phyloP scores from a whole-genome alignment of 345 rosid species.

The Trapa bicornis region DNA sequence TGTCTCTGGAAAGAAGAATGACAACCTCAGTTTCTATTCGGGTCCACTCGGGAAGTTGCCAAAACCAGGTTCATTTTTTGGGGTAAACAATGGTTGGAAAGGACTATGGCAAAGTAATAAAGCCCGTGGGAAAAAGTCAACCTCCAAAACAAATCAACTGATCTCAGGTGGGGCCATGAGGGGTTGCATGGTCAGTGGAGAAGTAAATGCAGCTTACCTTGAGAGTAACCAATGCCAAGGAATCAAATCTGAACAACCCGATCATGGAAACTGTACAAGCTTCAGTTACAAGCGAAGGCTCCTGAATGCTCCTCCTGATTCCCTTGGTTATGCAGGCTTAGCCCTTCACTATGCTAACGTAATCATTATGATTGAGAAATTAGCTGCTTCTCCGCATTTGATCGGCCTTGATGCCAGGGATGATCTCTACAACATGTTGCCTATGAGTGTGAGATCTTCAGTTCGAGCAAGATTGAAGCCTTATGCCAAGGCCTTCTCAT shows the following conservation, averaged over 20 bases:
- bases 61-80: constrained; percentile 48
- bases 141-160: constrained; percentile 33
- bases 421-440: constrained; percentile 91
- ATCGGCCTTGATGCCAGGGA: constrained; percentile 92
- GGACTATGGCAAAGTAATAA: constrained; percentile 39
- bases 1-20: constrained; percentile 36
- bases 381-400: constrained; percentile 86
- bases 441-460: constrained; percentile 57
- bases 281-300: constrained; percentile 28
- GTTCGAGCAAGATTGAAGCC: constrained; percentile 69
- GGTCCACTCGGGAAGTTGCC: constrained; percentile 52
- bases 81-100: constrained; percentile 35
- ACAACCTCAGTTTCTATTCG: constrained; percentile 40
- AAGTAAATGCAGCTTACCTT: constrained; percentile 5
- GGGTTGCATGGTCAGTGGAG: constrained; percentile 46
- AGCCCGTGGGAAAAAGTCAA: constrained; percentile 36
- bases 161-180: constrained; percentile 86
- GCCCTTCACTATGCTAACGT: constrained; percentile 94
- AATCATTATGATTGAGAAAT: constrained; percentile 75
- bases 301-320: constrained; percentile 58
- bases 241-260: constrained; percentile 2
- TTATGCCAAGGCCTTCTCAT: constrained; percentile 47
- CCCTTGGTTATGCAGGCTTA: constrained; percentile 83
- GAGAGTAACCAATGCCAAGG: background rate
- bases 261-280: constrained; percentile 18